These are phyloP conservation scores for Lentinula aciculospora DNA, from an alignment of 768 basidiomycete genomes.

Conservation along the genomic window DNA sequence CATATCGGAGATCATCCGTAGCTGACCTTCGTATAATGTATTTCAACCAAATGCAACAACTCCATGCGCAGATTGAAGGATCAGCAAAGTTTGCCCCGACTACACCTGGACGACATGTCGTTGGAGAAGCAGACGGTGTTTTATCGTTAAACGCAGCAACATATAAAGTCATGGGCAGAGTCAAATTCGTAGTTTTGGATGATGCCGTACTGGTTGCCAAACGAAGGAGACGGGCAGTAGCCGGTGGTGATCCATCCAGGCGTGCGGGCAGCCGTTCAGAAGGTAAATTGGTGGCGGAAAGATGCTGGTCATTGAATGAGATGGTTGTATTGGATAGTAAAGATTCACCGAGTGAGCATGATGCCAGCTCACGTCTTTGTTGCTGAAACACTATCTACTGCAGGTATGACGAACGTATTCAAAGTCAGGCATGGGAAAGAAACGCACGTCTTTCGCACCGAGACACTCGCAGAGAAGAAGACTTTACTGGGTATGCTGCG, in stretches of 20 bases:
- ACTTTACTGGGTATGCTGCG: slow-evolving; percentile 79
- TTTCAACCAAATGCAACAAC: slow-evolving; percentile 87
- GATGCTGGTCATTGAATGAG: slow-evolving; percentile 90
- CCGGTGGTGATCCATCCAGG: slow-evolving; percentile 31
- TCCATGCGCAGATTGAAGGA: slow-evolving; percentile 89
- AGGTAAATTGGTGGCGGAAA: slow-evolving; percentile 85
- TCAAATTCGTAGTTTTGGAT: slow-evolving; percentile 87
- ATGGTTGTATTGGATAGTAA: slow-evolving; percentile 95
- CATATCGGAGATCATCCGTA: slow-evolving; percentile 79
- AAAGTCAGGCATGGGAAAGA: slow-evolving; percentile 93
- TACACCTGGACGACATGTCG: slow-evolving; percentile 86
- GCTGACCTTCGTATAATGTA: slow-evolving; percentile 93
- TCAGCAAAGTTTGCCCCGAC: slow-evolving; percentile 93
- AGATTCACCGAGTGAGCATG: slow-evolving; percentile 75
- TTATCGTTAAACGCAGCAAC: slow-evolving; percentile 89
- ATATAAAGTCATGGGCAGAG: slow-evolving; percentile 84
- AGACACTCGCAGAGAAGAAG: slow-evolving; percentile 80
- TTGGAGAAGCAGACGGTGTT: slow-evolving; percentile 80
- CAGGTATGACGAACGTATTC: slow-evolving; percentile 91
- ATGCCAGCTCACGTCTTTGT: not conserved
- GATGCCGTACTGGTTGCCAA: slow-evolving; percentile 88
- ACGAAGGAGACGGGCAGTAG: slow-evolving; percentile 61
- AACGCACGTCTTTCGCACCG: slow-evolving; percentile 89
- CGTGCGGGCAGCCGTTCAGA: slow-evolving; percentile 42
- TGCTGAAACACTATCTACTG: not conserved